Percentiles rank a stretch among this genome's conserved stretches.
Conservation (phyloP, 2,329 filamentous ascomycete genomes). For the Xylaria sp. region DNA sequence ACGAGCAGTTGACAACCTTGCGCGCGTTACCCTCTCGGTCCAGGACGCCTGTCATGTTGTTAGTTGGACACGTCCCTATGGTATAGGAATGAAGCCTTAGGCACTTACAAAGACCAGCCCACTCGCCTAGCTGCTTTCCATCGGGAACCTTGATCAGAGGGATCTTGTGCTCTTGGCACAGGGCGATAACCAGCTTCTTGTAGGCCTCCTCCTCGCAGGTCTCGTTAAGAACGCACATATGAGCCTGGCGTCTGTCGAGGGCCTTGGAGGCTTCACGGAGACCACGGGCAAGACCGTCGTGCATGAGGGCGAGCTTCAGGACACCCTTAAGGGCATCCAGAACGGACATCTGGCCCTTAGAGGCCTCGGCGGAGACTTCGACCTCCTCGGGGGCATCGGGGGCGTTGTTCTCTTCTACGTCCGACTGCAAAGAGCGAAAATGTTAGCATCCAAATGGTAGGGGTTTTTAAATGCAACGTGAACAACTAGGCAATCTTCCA, state of each 20-base stretch:
- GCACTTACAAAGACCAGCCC: constrained; percentile 97
- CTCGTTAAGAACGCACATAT: constrained; percentile 99
- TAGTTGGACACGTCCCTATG: constrained; percentile 41
- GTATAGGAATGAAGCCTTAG: constrained; percentile 2
- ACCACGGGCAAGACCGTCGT: constrained; percentile 98
- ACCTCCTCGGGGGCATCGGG: constrained; percentile 89
- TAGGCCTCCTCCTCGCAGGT: constrained; percentile 99
- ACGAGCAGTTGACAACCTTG: constrained; percentile 99
- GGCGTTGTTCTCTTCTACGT: constrained; percentile 99
- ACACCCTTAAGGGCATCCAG: constrained; percentile 99
- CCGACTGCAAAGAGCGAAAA: constrained; percentile 73
- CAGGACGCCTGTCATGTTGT: constrained; percentile 77
- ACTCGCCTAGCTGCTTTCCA: constrained; percentile 99
- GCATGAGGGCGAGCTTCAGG: constrained; percentile 97
- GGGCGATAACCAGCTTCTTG: constrained; percentile 99
- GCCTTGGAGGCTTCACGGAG: constrained; percentile 99
- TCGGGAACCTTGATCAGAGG: constrained; percentile 99
- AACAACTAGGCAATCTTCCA: constrained; percentile 7
- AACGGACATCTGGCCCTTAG: constrained; percentile 95
- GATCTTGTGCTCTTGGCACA: constrained; percentile 99
- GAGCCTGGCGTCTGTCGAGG: constrained; percentile 96
- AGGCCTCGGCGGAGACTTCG: constrained; percentile 92
- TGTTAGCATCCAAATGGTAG: constrained; percentile 43
- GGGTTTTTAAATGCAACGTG: constrained; percentile 2
- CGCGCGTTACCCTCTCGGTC: constrained; percentile 99